Conservation (phyloP, 176 grass and related monocot species). For the Phoenix dactylifera region DNA sequence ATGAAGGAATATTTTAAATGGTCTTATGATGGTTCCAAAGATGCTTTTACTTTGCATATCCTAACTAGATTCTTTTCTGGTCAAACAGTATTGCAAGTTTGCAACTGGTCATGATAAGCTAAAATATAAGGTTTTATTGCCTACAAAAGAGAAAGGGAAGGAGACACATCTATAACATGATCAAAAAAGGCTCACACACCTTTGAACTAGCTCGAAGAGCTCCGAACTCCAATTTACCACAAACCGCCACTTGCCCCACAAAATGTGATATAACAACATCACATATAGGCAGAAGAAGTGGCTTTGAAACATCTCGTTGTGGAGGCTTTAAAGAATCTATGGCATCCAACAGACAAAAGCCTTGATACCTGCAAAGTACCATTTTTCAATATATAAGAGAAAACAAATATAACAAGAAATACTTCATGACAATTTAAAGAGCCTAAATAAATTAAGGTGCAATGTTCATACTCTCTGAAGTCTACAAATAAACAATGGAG, state of each 20-base stretch:
- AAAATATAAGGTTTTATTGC: background rate
- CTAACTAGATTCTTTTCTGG: background rate
- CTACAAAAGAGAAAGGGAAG: background rate
- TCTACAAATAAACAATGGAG: too few relatives aligned
- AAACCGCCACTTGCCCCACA: conserved; percentile 58
- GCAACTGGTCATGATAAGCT: background rate
- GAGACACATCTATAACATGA: conserved; percentile 1
- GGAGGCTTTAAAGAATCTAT: conserved; percentile 54
- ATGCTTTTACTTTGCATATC: too few relatives aligned
- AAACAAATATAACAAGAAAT: too few relatives aligned
- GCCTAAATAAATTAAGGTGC: too few relatives aligned
- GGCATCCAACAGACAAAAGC: conserved; percentile 51
- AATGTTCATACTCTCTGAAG: too few relatives aligned
- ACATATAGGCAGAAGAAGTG: conserved; percentile 67
- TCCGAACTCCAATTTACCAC: conserved; percentile 69
- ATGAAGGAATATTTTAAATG: too few relatives aligned
- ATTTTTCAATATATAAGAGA: too few relatives aligned
- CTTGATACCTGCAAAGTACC: conserved; percentile 43
- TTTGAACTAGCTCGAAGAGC: conserved; percentile 66
- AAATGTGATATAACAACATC: conserved; percentile 60
- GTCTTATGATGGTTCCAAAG: too few relatives aligned
- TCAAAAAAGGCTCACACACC: conserved; percentile 34
- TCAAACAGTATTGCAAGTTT: background rate
- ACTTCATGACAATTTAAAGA: too few relatives aligned
- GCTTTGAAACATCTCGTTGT: conserved; percentile 55